Conservation (phyloP, 495 filamentous ascomycete species). For the Xylaria longipes region DNA sequence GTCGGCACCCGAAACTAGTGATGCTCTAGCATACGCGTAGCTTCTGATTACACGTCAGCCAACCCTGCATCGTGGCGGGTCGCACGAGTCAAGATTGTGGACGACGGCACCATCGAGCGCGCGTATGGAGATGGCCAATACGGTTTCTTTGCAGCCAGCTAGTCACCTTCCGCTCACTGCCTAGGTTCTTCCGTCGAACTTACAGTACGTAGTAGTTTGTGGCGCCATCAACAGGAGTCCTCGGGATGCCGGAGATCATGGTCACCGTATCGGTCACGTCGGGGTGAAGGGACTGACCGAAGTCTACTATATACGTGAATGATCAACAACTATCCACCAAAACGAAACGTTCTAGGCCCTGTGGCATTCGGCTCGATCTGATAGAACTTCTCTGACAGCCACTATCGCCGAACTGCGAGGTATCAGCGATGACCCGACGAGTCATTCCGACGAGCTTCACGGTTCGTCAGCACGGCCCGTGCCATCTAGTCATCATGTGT, state of each 20-base stretch:
- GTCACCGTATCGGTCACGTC: not conserved
- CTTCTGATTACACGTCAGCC: constrained; percentile 20
- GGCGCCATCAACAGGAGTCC: constrained; percentile 1
- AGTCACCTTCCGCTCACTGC: not conserved
- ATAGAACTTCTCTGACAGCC: not conserved
- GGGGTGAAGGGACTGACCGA: not conserved
- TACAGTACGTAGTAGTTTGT: too few species aligned
- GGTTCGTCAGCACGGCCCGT: not conserved
- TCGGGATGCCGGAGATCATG: constrained; percentile 13
- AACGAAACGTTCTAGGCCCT: not conserved
- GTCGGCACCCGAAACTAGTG: not conserved
- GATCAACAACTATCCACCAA: not conserved
- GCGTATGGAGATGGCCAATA: not conserved
- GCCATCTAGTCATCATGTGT: constrained; percentile 2
- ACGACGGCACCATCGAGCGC: constrained; percentile 4
- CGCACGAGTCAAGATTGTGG: constrained; percentile 23
- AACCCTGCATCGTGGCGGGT: constrained; percentile 16
- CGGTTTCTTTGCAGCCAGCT: constrained; percentile 6
- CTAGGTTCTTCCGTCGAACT: not conserved
- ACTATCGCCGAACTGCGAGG: not conserved
- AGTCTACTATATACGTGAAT: not conserved
- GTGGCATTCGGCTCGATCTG: constrained; percentile 10
- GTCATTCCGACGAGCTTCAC: constrained; percentile 9
- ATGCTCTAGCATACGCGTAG: not conserved
- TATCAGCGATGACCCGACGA: not conserved